phyloP scores from a whole-genome alignment of 106 monocot species.

The Dactylorhiza incarnata region DNA sequence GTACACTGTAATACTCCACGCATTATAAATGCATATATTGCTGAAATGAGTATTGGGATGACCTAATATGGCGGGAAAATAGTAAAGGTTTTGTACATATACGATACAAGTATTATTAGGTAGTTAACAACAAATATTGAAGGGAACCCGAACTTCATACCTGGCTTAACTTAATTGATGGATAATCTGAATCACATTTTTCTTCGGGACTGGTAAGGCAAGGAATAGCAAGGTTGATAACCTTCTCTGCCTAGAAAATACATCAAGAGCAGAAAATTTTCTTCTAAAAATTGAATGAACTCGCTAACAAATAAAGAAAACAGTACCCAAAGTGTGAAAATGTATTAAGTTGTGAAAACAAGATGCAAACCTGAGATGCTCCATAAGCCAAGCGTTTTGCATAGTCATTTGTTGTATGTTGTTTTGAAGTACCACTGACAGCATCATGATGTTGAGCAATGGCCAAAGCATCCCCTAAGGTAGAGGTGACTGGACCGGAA shows the following conservation, averaged over 20 bases:
- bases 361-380: conserved; percentile 56
- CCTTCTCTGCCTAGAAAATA: conserved; percentile 36
- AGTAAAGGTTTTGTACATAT: no score
- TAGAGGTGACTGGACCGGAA: conserved; percentile 24
- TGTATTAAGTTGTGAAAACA: conserved; percentile 52
- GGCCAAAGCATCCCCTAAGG: conserved; percentile 51
- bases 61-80: no score
- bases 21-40: no score
- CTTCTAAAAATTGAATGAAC: no score
- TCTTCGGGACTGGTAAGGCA: conserved; percentile 35
- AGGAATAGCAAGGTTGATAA: conserved; percentile 39
- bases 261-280: conserved; percentile 1
- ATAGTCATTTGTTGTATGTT: no score
- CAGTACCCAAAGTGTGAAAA: conserved; percentile 59
- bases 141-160: conserved; percentile 7
- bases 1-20: no score
- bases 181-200: conserved; percentile 11
- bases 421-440: no score
- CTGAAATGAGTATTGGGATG: no score
- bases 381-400: conserved; percentile 47
- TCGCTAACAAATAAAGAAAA: conserved; percentile 16
- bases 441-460: conserved; percentile 6
- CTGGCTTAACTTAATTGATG: conserved; percentile 37
- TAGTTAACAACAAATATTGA: no score
- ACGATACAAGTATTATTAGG: no score